A percentile compares a stretch with the other conserved stretches of the same genome.
Conservation (phyloP, 2,329 filamentous ascomycete genomes). For the Chlorencoelia australis region DNA sequence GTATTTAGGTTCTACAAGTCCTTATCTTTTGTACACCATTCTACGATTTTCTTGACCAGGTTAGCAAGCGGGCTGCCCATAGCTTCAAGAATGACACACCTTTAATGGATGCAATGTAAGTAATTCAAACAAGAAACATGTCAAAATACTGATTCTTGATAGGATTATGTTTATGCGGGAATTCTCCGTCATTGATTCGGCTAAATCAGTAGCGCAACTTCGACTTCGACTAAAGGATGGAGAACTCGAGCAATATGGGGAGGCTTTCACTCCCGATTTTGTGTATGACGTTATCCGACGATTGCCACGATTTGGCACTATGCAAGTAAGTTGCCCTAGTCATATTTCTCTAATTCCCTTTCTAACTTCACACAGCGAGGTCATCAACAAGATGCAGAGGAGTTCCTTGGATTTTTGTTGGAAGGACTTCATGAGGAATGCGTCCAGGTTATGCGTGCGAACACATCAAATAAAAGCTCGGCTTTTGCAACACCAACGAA, state of each 20-base stretch:
- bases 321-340: slow-evolving; percentile 59
- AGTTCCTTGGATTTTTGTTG: slow-evolving; percentile 87
- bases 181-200: slow-evolving; percentile 78
- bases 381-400: slow-evolving; percentile 95
- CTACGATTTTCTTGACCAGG: slow-evolving; percentile 83
- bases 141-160: slow-evolving; percentile 9
- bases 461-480: slow-evolving; percentile 27
- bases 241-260: slow-evolving; percentile 82
- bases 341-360: neutral
- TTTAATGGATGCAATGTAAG: slow-evolving; percentile 84
- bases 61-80: slow-evolving; percentile 72
- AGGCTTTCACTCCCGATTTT: slow-evolving; percentile 86
- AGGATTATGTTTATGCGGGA: slow-evolving; percentile 96
- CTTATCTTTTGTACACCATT: slow-evolving; percentile 90
- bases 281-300: slow-evolving; percentile 88
- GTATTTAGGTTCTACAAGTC: slow-evolving; percentile 74
- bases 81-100: slow-evolving; percentile 95
- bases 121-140: slow-evolving; percentile 16
- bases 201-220: slow-evolving; percentile 62
- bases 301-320: slow-evolving; percentile 78
- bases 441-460: slow-evolving; percentile 54
- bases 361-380: slow-evolving; percentile 51
- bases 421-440: slow-evolving; percentile 93
- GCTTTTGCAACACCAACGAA: slow-evolving; percentile 34
- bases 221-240: slow-evolving; percentile 65